Conservation (phyloP, 2,329 filamentous ascomycete genomes). For the Apiospora koreana region DNA sequence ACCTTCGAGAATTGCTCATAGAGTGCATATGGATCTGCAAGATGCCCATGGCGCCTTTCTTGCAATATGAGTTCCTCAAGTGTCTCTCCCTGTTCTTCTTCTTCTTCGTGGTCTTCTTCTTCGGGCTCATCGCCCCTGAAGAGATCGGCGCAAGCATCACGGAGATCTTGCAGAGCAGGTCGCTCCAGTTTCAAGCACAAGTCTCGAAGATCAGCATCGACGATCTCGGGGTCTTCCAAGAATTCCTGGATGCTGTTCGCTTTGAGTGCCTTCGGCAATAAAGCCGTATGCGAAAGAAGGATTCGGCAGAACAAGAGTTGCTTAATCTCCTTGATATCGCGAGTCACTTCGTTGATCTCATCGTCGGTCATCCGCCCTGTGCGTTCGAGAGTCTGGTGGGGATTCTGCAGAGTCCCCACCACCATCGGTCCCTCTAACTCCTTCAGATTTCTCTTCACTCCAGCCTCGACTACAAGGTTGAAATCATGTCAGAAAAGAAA, state of each 20-base stretch:
- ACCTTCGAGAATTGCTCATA: slow-evolving; percentile 16
- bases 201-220: slow-evolving; percentile 44
- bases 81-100: slow-evolving; percentile 26
- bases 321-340: slow-evolving; percentile 51
- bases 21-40: slow-evolving; percentile 25
- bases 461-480: slow-evolving; percentile 17
- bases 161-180: slow-evolving; percentile 48
- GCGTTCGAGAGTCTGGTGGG: slow-evolving; percentile 28
- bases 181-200: slow-evolving; percentile 49
- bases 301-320: slow-evolving; percentile 49
- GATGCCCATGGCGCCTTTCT: slow-evolving; percentile 22
- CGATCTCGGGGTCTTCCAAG: slow-evolving; percentile 41
- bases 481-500: neutral
- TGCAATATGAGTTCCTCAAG: slow-evolving; percentile 27
- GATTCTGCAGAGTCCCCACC: slow-evolving; percentile 33
- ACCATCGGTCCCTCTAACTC: slow-evolving; percentile 34
- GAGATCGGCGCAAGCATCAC: slow-evolving; percentile 53
- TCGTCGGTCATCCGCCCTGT: slow-evolving; percentile 41
- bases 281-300: slow-evolving; percentile 43
- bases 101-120: slow-evolving; percentile 32
- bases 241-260: slow-evolving; percentile 47
- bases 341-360: slow-evolving; percentile 42
- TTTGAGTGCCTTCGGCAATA: slow-evolving; percentile 45
- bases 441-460: slow-evolving; percentile 36
- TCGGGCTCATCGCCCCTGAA: slow-evolving; percentile 37